Evolutionary conservation across 495 filamentous ascomycete genomes (phyloP).

Genomic region (Bathelium albidoporum): DNA sequence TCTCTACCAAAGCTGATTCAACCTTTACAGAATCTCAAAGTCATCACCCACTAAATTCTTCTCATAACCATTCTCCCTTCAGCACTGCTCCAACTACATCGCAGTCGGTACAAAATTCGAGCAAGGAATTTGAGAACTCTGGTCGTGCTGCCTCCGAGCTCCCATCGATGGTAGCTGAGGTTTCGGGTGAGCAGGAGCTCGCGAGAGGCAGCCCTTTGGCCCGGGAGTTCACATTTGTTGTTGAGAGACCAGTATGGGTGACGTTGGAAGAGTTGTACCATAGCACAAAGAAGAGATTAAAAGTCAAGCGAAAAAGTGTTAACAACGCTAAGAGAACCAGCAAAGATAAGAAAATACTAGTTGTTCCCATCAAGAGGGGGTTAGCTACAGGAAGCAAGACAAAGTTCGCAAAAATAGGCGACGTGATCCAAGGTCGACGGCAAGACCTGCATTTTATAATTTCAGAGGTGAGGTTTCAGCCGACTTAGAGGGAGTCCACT

Average conservation of each 20-base stretch:
- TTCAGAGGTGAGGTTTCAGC: neutral
- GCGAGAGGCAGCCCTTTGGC: neutral
- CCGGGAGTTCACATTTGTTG: conserved; percentile 64
- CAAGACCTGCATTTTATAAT: conserved; percentile 90
- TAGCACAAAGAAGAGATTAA: conserved; percentile 88
- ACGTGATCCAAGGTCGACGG: conserved; percentile 89
- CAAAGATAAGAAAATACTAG: conserved; percentile 77
- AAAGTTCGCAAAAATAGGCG: conserved; percentile 89
- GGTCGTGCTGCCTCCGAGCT: no score
- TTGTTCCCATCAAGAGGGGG: conserved; percentile 89
- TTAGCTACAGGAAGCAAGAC: conserved; percentile 94
- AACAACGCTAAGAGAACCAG: conserved; percentile 69
- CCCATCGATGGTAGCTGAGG: no score
- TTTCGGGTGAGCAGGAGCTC: neutral
- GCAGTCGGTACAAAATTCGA: no score
- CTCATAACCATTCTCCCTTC: no score
- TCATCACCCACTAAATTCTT: no score
- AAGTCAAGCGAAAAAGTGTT: conserved; percentile 90
- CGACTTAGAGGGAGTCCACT: neutral
- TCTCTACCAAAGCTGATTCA: no score
- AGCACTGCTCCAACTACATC: no score
- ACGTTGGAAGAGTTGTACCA: conserved; percentile 78
- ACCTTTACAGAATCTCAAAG: no score
- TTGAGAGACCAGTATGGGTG: conserved; percentile 72
- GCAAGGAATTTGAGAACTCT: no score